Conservation (phyloP, 2,329 filamentous ascomycete species). For the Penicillium sp. region DNA sequence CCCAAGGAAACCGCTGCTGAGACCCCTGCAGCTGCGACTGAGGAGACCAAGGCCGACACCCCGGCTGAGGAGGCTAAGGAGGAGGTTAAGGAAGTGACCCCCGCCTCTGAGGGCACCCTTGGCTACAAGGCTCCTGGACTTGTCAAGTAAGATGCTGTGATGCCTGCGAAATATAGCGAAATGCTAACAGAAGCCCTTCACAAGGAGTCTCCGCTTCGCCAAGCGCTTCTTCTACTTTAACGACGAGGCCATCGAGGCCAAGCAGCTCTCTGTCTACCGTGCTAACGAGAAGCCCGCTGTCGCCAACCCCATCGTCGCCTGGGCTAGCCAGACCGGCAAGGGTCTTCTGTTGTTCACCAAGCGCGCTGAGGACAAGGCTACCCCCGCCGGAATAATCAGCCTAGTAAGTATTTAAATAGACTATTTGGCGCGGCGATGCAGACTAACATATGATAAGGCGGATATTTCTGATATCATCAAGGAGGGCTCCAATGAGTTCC, state of each 20-base stretch:
- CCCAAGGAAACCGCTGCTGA: conserved; percentile 40
- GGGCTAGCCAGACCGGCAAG: conserved; percentile 93
- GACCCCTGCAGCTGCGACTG: conserved; percentile 35
- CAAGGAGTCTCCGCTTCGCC: conserved; percentile 86
- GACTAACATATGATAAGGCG: conserved; percentile 50
- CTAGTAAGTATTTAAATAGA: conserved; percentile 64
- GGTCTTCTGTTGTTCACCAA: conserved; percentile 92
- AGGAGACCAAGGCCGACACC: conserved; percentile 42
- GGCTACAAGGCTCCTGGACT: conserved; percentile 89
- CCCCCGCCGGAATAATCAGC: conserved; percentile 81
- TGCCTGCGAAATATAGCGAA: not conserved
- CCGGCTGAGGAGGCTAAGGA: conserved; percentile 43
- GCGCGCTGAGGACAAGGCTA: conserved; percentile 79
- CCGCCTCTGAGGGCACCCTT: conserved; percentile 80
- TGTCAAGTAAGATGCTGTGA: conserved; percentile 73
- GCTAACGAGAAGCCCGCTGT: conserved; percentile 85
- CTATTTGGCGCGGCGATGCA: not conserved
- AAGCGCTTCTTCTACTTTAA: conserved; percentile 95
- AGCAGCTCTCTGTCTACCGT: conserved; percentile 76
- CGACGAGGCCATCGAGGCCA: conserved; percentile 72
- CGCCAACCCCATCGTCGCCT: conserved; percentile 80
- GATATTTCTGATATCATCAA: conserved; percentile 74
- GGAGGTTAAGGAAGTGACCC: conserved; percentile 56
- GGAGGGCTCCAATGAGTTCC: conserved; percentile 80
- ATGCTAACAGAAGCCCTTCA: not conserved